Base-by-base conservation (phyloP, 2,329 filamentous ascomycete genomes). In the Monascus ruber region DNA sequence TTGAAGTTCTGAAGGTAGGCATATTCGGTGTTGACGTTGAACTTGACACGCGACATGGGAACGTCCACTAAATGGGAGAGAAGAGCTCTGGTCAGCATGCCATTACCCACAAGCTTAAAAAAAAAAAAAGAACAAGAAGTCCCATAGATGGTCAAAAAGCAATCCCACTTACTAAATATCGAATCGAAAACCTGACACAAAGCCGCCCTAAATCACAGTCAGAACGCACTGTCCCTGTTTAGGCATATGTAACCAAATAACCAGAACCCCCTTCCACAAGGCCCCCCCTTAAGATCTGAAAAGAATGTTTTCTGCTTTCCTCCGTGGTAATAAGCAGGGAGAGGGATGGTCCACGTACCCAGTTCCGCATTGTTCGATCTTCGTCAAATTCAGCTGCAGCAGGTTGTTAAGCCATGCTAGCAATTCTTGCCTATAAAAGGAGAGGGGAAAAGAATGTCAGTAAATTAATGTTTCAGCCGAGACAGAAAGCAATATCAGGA, bases 1-100 rank as follows among this genome's bases (percentile, higher is more conserved):
- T 98, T 98, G 76, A 95, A 98, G 65, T 98, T 98, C 68, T 94
- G 85, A 45, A 96, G 79, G 65, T 98, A 98, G 50, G 86, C 84
- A 66, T 95, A 96, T 73, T 98, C 91, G 51, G 81, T 83, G 68
- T 88, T 95, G 58, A 89, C 89, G 62, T 95, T 94, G 76, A 98
- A 98, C 71, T 94, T 95, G 70, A 98, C 89, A 53, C 85, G 80
- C 49, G 79, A 73, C 91, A 98, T 96, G 50, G 89, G 87, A 28
- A 96, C 74, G 64, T 98, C 91, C 69, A 79, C 76, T 79, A 43
- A 32, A 41, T 28, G 24, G n/a, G 33, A 29, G 7, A 33, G 29
- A 25, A 41, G 17, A 17, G 17, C 9, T 27, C 27, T 29, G 28
- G 34, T 38, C 40, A 38, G 37, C 26, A 37, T 10, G 7, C 34